phyloP scores from a whole-genome alignment of 176 grass and related monocot species.

The Oryza rufipogon region DNA sequence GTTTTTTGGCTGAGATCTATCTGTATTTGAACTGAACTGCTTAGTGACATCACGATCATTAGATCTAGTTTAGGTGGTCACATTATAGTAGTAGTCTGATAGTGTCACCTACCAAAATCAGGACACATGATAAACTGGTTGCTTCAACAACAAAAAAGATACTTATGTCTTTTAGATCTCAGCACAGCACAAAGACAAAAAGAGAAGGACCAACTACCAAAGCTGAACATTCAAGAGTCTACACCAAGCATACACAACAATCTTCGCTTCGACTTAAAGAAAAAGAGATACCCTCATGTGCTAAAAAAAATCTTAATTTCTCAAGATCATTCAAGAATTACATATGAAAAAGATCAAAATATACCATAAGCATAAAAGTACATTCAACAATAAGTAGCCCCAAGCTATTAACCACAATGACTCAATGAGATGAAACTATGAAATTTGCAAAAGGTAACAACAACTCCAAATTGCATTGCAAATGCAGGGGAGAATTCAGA shows the following conservation, averaged over 20 bases:
- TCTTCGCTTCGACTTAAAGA: conserved; percentile 50
- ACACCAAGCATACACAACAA: conserved; percentile 18
- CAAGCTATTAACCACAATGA: background rate
- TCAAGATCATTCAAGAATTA: background rate
- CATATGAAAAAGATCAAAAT: background rate
- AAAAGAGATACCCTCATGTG: background rate
- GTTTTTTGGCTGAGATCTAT: background rate
- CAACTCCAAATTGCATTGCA: background rate
- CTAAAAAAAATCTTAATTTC: background rate
- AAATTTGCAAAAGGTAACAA: background rate
- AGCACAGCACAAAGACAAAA: conserved; percentile 22
- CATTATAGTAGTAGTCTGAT: background rate
- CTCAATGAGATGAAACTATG: background rate
- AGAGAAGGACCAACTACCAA: conserved; percentile 23
- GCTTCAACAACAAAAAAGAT: conserved; percentile 39
- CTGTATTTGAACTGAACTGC: too few species aligned
- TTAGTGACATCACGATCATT: background rate
- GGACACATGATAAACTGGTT: conserved; percentile 24
- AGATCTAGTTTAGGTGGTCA: conserved; percentile 30
- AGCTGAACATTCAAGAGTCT: background rate
- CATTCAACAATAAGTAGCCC: background rate
- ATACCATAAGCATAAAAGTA: background rate
- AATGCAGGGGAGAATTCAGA: conserved; percentile 15
- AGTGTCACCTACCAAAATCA: conserved; percentile 44
- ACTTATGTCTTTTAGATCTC: conserved; percentile 1